phyloP scores from a whole-genome alignment of 2,329 filamentous ascomycete species.

The Paraphoma chrysanthemicola region DNA sequence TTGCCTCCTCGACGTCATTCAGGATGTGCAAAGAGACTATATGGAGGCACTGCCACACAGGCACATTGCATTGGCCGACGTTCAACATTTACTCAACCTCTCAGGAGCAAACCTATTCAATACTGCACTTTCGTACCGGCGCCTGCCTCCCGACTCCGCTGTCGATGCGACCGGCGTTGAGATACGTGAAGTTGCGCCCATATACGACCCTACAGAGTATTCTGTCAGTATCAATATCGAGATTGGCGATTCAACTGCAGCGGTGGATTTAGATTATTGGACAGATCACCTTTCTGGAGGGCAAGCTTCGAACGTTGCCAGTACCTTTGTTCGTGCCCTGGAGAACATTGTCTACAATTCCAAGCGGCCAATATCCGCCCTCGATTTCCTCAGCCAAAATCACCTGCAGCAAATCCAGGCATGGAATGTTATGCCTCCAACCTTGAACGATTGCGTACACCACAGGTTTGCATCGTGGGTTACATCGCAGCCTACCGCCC shows the following conservation, averaged over 20 bases:
- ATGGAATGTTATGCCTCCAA: conserved; percentile 43
- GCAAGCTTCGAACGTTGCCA: conserved; percentile 41
- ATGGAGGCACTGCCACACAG: conserved; percentile 54
- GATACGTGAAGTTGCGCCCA: conserved; percentile 46
- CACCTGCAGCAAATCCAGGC: conserved; percentile 39
- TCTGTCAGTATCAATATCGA: conserved; percentile 58
- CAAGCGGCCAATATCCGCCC: conserved; percentile 37
- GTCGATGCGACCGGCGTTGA: conserved; percentile 36
- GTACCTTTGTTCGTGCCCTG: conserved; percentile 36
- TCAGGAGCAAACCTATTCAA: conserved; percentile 52
- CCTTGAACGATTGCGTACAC: conserved; percentile 41
- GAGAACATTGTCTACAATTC: conserved; percentile 48
- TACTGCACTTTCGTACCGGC: conserved; percentile 57
- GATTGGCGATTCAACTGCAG: conserved; percentile 46
- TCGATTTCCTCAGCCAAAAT: conserved; percentile 49
- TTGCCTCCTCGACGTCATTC: conserved; percentile 48
- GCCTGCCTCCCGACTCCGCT: conserved; percentile 42
- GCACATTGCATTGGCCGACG: conserved; percentile 53
- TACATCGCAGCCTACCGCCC: conserved; percentile 29
- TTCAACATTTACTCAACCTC: conserved; percentile 52
- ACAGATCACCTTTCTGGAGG: conserved; percentile 40
- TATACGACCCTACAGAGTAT: conserved; percentile 57
- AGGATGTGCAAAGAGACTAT: conserved; percentile 55
- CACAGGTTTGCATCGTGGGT: conserved; percentile 34
- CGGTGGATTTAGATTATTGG: conserved; percentile 45